Conservation (phyloP, 345 rosid genomes). For the Citrus hindsii region DNA sequence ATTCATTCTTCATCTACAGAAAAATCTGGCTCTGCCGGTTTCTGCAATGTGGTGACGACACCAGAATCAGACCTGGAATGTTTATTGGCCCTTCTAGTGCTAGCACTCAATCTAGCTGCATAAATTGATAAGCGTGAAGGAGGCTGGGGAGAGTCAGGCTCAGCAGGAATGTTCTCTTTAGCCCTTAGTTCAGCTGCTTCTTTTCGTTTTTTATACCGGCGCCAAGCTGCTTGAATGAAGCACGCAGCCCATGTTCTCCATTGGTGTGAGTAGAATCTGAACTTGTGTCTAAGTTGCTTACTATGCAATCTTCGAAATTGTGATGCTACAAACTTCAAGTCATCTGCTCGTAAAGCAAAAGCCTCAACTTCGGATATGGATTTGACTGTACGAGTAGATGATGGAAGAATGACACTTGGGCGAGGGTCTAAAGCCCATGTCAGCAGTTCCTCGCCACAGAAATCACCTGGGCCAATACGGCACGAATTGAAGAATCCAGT, state of each 20-base stretch:
- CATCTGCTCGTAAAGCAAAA: constrained; percentile 74
- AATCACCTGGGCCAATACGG: constrained; percentile 77
- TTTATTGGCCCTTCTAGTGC: constrained; percentile 32
- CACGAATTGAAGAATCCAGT: constrained; percentile 85
- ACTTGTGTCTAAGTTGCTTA: constrained; percentile 76
- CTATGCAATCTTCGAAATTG: constrained; percentile 80
- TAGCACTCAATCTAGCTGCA: constrained; percentile 36
- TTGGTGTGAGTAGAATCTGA: constrained; percentile 83
- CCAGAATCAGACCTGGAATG: constrained; percentile 46
- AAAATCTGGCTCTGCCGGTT: constrained; percentile 86
- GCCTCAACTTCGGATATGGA: constrained; percentile 86
- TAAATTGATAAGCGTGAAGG: constrained; percentile 25
- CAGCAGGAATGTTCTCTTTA: constrained; percentile 27
- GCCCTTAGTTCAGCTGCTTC: constrained; percentile 48
- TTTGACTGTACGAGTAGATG: constrained; percentile 76
- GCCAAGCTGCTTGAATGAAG: constrained; percentile 81
- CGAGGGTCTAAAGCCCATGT: constrained; percentile 90
- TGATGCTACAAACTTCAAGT: constrained; percentile 74
- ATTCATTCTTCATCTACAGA: constrained; percentile 49
- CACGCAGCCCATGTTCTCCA: constrained; percentile 96
- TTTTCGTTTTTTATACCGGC: constrained; percentile 58
- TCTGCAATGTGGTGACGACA: constrained; percentile 46
- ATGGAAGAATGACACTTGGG: constrained; percentile 57
- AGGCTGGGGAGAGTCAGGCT: constrained; percentile 12
- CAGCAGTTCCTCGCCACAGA: constrained; percentile 85